These are phyloP conservation scores for Chlorencoelia australis DNA, from an alignment of 2,329 filamentous ascomycete genomes.

Conservation along the genomic window DNA sequence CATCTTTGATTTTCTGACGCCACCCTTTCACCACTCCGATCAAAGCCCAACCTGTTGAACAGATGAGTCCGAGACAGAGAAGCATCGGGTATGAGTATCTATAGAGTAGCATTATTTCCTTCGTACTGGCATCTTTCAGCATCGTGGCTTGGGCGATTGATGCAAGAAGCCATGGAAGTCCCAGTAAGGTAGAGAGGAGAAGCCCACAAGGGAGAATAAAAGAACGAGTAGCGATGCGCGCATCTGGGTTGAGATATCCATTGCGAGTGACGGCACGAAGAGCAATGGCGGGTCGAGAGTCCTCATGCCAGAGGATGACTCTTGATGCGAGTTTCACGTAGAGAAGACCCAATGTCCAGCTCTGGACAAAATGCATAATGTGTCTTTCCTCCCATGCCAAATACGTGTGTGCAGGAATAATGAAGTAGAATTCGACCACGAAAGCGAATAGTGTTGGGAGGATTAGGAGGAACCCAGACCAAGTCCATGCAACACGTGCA, in stretches of 20 bases:
- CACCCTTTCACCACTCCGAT: slow-evolving; percentile 58
- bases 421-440: slow-evolving; percentile 77
- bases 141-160: slow-evolving; percentile 36
- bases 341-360: slow-evolving; percentile 87
- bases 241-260: slow-evolving; percentile 72
- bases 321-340: slow-evolving; percentile 75
- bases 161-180: slow-evolving; percentile 53
- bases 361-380: slow-evolving; percentile 78
- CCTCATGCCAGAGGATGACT: slow-evolving; percentile 56
- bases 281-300: slow-evolving; percentile 63
- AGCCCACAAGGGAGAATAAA: slow-evolving; percentile 70
- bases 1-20: slow-evolving; percentile 77
- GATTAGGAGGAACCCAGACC: slow-evolving; percentile 62
- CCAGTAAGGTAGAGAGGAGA: slow-evolving; percentile 51
- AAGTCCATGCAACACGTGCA: slow-evolving; percentile 58
- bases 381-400: slow-evolving; percentile 38
- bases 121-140: slow-evolving; percentile 18
- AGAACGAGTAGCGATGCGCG: slow-evolving; percentile 68
- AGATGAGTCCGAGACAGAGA: slow-evolving; percentile 26
- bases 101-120: slow-evolving; percentile 32
- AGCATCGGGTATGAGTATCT: slow-evolving; percentile 65
- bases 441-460: slow-evolving; percentile 73
- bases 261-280: slow-evolving; percentile 62
- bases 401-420: slow-evolving; percentile 55
- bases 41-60: slow-evolving; percentile 44